Evolutionary conservation across 2,329 filamentous ascomycete species (phyloP), one percentile per base, ranked within the genome.

Genomic region (Ascochyta rabiei): DNA sequence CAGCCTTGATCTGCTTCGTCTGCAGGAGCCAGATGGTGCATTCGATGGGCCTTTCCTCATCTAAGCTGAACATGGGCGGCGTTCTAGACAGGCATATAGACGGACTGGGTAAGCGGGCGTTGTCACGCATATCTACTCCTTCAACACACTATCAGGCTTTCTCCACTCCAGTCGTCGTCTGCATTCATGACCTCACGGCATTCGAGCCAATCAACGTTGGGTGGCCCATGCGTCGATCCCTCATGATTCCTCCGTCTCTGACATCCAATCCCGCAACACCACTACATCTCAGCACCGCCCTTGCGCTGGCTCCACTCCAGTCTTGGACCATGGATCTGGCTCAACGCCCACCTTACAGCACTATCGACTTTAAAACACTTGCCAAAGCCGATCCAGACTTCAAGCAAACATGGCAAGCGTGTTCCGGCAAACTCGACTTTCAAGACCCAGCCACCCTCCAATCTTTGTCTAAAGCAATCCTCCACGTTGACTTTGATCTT

Each of bases 401-500:
- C 69, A 82, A 83, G 2, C 83, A 82, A 71, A 76, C 81, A 44
- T 70, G 69, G 62, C 61, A 70, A 41, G 60, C 60, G 28, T 69
- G 63, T 44, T 83, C 83, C 56, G 81, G 80, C 8, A 85, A 88
- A 60, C 80, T 96, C 23, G 86, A 97, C 76, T 98, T 98, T 66
- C 87, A 85, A 46, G 84, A 96, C 66, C 89, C 93, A 4, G 78
- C 82, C 44, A 86, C 90, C 19, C 85, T 96, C 8, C 84, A 89
- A 84, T 78, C 83, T 64, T 80, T 98, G 43, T 96, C 93, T 10
- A 92, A 89, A 69, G 87, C 88, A 16, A 81, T 97, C 1, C 80
- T 98, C 16, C 85, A 84, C 55, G 76, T 83, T 13, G 88, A 97
- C 73, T 98, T 97, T 73, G 82, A 81, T 12, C 75, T 98, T 8